Conservation (phyloP, 306 rosid species). For the Canavalia ensiformis region DNA sequence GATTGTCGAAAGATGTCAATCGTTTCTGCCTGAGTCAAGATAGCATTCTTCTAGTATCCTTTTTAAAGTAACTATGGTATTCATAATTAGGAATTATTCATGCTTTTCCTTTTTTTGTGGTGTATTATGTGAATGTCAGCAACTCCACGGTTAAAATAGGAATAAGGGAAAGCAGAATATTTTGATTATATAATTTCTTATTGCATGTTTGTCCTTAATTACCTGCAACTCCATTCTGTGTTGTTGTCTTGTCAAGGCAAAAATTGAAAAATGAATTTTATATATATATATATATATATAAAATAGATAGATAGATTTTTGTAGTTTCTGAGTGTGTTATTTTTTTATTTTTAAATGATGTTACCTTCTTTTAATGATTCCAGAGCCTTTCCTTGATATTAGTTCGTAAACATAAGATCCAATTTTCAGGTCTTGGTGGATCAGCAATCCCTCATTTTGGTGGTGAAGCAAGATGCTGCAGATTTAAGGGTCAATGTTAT, state of each 20-base stretch:
- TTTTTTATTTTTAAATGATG: too few species aligned
- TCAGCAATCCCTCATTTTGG: constrained; percentile 8
- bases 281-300: too few species aligned
- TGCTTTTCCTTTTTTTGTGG: background rate
- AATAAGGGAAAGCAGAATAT: background rate
- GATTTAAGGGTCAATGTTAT: constrained; percentile 24
- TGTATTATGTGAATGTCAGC: background rate
- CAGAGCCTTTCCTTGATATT: constrained; percentile 6
- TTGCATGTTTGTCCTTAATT: background rate
- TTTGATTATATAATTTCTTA: background rate
- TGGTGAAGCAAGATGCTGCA: background rate
- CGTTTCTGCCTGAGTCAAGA: background rate
- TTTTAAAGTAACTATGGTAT: background rate
- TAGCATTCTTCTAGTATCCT: constrained; percentile 2
- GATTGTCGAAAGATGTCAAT: background rate
- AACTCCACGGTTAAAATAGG: background rate
- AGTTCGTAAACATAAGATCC: background rate
- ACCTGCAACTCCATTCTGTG: background rate
- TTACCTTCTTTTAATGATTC: background rate
- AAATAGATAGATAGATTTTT: background rate
- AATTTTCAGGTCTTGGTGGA: constrained; percentile 32
- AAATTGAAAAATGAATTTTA: background rate
- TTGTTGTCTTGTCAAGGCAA: background rate
- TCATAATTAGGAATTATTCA: background rate
- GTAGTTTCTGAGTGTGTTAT: background rate